Conservation (phyloP, 345 rosid species). For the Salix caprea region DNA sequence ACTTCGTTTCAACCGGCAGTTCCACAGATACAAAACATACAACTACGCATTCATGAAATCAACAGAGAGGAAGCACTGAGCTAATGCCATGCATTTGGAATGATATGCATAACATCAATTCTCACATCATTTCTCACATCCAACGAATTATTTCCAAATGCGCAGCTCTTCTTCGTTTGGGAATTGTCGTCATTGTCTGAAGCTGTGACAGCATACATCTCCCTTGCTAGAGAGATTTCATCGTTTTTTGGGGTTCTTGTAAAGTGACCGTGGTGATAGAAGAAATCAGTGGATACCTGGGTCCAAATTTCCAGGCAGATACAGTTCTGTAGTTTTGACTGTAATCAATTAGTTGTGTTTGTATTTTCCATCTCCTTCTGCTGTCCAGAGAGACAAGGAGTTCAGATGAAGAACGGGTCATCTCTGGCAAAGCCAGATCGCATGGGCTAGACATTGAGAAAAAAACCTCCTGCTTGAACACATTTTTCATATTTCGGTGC, state of each 20-base stretch:
- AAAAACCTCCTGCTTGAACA: neutral
- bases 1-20: no score
- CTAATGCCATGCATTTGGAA: no score
- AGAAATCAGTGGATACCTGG: neutral
- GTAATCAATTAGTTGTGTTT: neutral
- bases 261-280: neutral
- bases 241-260: neutral
- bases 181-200: neutral
- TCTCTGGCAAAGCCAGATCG: neutral
- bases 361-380: neutral
- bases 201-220: neutral
- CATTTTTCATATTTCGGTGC: neutral
- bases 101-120: no score
- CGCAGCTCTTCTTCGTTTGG: neutral
- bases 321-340: neutral
- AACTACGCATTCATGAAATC: no score
- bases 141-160: no score
- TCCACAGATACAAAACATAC: no score
- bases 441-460: neutral
- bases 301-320: neutral
- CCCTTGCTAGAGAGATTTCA: neutral
- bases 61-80: no score
- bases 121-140: no score
- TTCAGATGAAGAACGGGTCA: neutral
- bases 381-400: neutral